Conservation (phyloP, 768 basidiomycete genomes). For the Hericium rajendrae region DNA sequence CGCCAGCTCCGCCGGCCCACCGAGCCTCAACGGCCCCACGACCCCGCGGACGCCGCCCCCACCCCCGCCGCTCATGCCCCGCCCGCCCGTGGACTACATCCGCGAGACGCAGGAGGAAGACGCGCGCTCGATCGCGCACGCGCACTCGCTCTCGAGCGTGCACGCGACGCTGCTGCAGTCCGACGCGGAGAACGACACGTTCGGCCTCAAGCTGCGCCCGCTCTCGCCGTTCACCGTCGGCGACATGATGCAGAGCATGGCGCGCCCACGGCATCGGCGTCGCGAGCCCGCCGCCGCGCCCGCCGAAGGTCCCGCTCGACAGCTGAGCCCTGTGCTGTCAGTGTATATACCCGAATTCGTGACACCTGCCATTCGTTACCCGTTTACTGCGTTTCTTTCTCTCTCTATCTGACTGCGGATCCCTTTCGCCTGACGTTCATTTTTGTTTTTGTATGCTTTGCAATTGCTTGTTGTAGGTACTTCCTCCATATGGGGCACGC, state of each 20-base stretch:
- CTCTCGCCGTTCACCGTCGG: slow-evolving; percentile 1
- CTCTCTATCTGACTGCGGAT: too few species aligned
- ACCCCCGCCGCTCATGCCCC: slow-evolving; percentile 67
- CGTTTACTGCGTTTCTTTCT: too few species aligned
- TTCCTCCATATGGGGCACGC: too few species aligned
- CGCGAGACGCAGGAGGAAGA: slow-evolving; percentile 76
- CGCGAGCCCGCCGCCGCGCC: slow-evolving; percentile 14
- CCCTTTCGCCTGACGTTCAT: too few species aligned
- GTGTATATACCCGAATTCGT: too few species aligned
- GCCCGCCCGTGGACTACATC: slow-evolving; percentile 73
- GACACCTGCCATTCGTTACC: too few species aligned
- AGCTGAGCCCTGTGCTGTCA: not conserved
- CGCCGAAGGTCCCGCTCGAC: slow-evolving; percentile 13
- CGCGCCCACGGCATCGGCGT: slow-evolving; percentile 3
- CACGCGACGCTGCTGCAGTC: not conserved
- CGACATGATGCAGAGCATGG: not conserved
- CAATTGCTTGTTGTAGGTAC: too few species aligned
- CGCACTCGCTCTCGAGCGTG: not conserved
- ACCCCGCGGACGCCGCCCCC: slow-evolving; percentile 22
- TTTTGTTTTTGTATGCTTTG: too few species aligned
- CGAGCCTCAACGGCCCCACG: slow-evolving; percentile 5
- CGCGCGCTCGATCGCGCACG: slow-evolving; percentile 36
- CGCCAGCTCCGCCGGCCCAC: not conserved
- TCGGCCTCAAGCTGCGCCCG: slow-evolving; percentile 14
- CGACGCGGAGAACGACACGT: slow-evolving; percentile 10